These are phyloP conservation scores for Halocafeteria seosinensis DNA, from an alignment of 108 stramenopile species.

Conservation along the genomic window DNA sequence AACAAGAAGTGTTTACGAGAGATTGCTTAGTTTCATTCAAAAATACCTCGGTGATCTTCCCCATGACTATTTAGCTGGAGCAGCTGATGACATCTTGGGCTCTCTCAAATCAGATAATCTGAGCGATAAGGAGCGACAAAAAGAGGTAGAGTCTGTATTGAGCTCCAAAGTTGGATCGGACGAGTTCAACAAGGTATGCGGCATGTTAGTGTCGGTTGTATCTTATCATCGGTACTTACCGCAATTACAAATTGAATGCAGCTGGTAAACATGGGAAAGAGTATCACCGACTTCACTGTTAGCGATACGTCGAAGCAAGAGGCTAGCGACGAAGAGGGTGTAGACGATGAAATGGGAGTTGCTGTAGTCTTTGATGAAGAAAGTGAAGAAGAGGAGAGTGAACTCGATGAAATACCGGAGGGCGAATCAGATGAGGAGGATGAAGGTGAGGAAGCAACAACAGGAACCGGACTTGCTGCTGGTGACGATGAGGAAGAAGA, in stretches of 20 bases:
- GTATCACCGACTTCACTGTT: conserved; percentile 59
- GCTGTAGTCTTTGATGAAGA: conserved; percentile 86
- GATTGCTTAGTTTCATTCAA: conserved; percentile 34
- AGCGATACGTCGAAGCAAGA: conserved; percentile 15
- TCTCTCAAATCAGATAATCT: conserved; percentile 56
- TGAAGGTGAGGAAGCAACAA: conserved; percentile 30
- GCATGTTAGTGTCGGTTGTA: too few relatives aligned
- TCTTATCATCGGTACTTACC: too few relatives aligned
- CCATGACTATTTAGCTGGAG: conserved; percentile 59
- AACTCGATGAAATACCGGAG: conserved; percentile 37
- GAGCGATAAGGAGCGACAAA: conserved; percentile 57
- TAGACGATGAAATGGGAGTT: conserved; percentile 88
- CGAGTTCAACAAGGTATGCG: conserved; percentile 50
- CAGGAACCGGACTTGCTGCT: conserved; percentile 1
- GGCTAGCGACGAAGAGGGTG: conserved; percentile 28
- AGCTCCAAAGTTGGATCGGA: conserved; percentile 51
- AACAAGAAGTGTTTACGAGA: conserved; percentile 54
- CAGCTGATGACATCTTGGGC: conserved; percentile 69
- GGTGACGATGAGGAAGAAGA: conserved; percentile 29
- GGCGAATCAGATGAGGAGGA: conserved; percentile 52
- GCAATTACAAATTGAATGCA: too few relatives aligned
- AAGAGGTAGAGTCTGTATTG: conserved; percentile 50
- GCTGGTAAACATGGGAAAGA: conserved; percentile 31
- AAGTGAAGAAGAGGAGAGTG: conserved; percentile 39
- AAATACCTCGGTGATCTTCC: conserved; percentile 66